Conservation (phyloP, 2,329 filamentous ascomycete genomes). For the Aureobasidium sp. region DNA sequence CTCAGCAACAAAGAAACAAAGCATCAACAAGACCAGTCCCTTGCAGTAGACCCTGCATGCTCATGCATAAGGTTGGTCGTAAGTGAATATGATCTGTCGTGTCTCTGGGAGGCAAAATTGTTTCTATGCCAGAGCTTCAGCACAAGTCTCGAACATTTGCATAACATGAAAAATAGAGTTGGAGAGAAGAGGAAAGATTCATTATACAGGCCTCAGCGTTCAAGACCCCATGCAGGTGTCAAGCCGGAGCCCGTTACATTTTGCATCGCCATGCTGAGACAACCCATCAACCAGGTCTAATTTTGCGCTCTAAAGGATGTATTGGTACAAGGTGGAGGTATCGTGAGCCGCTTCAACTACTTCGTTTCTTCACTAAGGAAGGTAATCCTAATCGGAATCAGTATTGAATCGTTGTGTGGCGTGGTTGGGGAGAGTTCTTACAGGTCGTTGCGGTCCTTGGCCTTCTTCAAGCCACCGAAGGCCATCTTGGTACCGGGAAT, state of each 20-base stretch:
- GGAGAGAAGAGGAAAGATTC: conserved; percentile 11
- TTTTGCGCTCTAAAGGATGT: conserved; percentile 12
- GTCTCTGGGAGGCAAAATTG: too few relatives aligned
- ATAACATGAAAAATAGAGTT: neutral
- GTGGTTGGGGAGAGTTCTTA: neutral
- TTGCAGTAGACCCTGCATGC: neutral
- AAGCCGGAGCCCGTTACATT: neutral
- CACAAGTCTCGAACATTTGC: neutral
- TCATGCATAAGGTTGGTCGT: neutral
- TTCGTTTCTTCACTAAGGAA: conserved; percentile 51
- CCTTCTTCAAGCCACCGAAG: conserved; percentile 99
- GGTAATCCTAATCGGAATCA: too few relatives aligned
- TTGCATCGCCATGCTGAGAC: conserved; percentile 16
- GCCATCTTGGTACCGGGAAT: conserved; percentile 99
- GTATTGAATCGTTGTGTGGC: too few relatives aligned
- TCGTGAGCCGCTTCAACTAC: too few relatives aligned
- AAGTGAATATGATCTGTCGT: neutral
- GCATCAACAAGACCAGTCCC: neutral
- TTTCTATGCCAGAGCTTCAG: neutral
- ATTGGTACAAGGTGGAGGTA: conserved; percentile 11
- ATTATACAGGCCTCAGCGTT: conserved; percentile 14
- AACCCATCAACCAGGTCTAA: conserved; percentile 11
- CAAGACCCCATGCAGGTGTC: conserved; percentile 4
- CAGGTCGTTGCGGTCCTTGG: conserved; percentile 93
- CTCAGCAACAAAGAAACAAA: neutral